These are phyloP conservation scores for Jatropha curcas DNA, from an alignment of 345 rosid genomes.

Conservation along the genomic window DNA sequence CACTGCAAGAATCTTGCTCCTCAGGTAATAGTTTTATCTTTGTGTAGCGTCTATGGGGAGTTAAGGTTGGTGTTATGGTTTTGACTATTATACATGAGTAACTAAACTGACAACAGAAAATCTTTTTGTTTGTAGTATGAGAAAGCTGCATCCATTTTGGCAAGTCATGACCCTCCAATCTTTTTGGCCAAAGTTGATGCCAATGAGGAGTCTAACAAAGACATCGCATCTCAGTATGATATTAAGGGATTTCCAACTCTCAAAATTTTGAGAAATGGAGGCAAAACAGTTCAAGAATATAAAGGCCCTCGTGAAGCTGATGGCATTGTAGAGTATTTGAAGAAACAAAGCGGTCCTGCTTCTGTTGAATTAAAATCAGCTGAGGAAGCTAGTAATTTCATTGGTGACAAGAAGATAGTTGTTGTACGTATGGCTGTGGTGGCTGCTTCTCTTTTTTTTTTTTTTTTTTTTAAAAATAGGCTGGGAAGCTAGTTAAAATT, in stretches of 20 bases:
- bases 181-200: slow-evolving; percentile 92
- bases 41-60: not conserved
- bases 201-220: slow-evolving; percentile 67
- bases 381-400: slow-evolving; percentile 57
- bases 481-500: too few species aligned
- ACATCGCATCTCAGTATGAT: slow-evolving; percentile 51
- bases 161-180: slow-evolving; percentile 59
- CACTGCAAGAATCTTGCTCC: slow-evolving; percentile 96
- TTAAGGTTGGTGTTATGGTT: not conserved
- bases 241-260: slow-evolving; percentile 89
- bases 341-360: slow-evolving; percentile 94
- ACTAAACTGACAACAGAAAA: not conserved
- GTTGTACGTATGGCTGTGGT: slow-evolving; percentile 51
- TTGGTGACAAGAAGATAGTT: slow-evolving; percentile 63
- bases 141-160: slow-evolving; percentile 86
- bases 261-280: slow-evolving; percentile 83
- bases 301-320: slow-evolving; percentile 97
- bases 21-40: slow-evolving; percentile 47
- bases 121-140: slow-evolving; percentile 54
- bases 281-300: slow-evolving; percentile 74
- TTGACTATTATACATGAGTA: too few species aligned
- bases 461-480: too few species aligned
- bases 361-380: slow-evolving; percentile 69
- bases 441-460: slow-evolving; percentile 1
- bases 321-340: slow-evolving; percentile 75